Evolutionary conservation across 2,329 filamentous ascomycete species (phyloP).

Genomic region (Trichoderma sp.): DNA sequence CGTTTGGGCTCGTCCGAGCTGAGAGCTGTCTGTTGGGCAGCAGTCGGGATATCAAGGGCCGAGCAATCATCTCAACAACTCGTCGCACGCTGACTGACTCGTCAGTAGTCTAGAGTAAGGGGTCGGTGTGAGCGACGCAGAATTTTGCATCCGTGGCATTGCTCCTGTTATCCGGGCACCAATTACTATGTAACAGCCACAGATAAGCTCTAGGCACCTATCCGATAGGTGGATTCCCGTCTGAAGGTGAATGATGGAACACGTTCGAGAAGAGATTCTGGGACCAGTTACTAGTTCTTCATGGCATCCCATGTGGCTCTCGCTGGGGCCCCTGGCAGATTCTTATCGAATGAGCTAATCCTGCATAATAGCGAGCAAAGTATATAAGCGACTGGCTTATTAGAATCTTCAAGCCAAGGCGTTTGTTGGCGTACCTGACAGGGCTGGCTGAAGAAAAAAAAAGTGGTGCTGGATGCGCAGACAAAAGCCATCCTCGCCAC

Average conservation of each 20-base stretch:
- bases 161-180: conserved; percentile 11
- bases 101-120: neutral
- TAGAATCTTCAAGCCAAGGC: neutral
- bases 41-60: neutral
- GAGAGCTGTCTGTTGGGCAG: conserved; percentile 3
- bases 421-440: neutral
- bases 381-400: neutral
- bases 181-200: neutral
- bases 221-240: conserved; percentile 1
- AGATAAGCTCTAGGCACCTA: neutral
- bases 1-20: neutral
- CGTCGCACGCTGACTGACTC: neutral
- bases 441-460: neutral
- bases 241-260: neutral
- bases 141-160: conserved; percentile 2
- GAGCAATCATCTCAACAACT: neutral
- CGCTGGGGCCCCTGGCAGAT: neutral
- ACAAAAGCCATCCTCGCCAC: neutral
- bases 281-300: neutral
- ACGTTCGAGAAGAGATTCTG: conserved; percentile 1
- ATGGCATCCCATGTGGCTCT: neutral
- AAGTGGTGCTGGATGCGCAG: conserved; percentile 4
- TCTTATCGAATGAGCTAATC: conserved; percentile 7
- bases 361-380: neutral
- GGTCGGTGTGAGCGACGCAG: conserved; percentile 8